Percentiles rank a stretch among this genome's conserved stretches.
Evolutionary conservation across 495 filamentous ascomycete genomes (phyloP).

Genomic region (Penicillium atrosanguineum): DNA sequence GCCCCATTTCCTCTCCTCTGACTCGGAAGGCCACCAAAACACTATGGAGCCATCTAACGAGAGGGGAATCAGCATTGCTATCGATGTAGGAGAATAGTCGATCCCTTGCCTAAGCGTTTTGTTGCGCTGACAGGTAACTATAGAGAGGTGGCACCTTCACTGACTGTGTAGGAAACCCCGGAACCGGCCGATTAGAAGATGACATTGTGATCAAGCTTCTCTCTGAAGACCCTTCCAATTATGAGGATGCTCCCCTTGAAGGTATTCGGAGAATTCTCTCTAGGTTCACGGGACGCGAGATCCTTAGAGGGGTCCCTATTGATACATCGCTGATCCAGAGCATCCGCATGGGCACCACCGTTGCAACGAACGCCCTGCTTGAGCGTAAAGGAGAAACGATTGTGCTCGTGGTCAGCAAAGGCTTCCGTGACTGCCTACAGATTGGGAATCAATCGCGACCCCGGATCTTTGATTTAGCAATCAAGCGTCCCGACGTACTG

Average conservation of each 20-base stretch:
- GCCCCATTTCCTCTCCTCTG: not conserved
- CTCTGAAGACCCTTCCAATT: constrained; percentile 78
- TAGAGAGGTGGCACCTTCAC: constrained; percentile 30
- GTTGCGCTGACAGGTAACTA: not conserved
- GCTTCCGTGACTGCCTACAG: constrained; percentile 82
- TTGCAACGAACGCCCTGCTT: constrained; percentile 79
- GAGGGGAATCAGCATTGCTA: constrained; percentile 25
- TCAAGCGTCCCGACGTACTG: constrained; percentile 68
- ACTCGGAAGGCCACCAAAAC: not conserved
- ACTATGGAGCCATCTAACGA: constrained; percentile 2
- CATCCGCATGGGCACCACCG: constrained; percentile 82
- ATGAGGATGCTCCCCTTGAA: constrained; percentile 77
- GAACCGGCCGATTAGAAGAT: constrained; percentile 24
- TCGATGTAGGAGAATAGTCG: constrained; percentile 18
- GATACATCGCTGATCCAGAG: constrained; percentile 75
- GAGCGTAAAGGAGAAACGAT: constrained; percentile 88
- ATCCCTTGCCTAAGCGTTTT: not conserved
- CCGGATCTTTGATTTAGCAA: constrained; percentile 71
- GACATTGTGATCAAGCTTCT: constrained; percentile 74
- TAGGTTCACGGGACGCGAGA: constrained; percentile 64
- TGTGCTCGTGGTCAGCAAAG: constrained; percentile 80
- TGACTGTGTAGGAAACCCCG: constrained; percentile 27
- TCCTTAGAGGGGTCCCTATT: constrained; percentile 72
- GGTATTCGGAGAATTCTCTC: constrained; percentile 80
- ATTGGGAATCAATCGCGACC: constrained; percentile 76